Conservation (phyloP, 2,329 filamentous ascomycete species). For the Fusarium zealandicum region DNA sequence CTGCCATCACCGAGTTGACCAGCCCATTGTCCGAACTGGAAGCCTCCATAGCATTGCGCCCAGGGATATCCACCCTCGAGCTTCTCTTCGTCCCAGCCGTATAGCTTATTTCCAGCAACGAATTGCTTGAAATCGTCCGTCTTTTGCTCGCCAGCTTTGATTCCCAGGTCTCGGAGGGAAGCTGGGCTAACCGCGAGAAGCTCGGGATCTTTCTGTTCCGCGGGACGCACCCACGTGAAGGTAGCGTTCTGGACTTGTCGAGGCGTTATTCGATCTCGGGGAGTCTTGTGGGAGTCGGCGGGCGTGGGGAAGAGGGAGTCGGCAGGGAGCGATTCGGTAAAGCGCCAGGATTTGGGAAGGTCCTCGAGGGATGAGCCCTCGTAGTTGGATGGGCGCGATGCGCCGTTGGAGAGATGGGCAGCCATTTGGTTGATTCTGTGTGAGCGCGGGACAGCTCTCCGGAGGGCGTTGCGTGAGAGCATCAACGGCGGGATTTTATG, state of each 20-base stretch:
- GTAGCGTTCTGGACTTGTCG: constrained; percentile 84
- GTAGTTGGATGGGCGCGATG: constrained; percentile 14
- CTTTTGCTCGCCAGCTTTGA: constrained; percentile 71
- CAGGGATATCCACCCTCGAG: constrained; percentile 84
- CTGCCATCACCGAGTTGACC: constrained; percentile 94
- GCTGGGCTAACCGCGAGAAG: constrained; percentile 81
- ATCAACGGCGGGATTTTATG: constrained; percentile 40
- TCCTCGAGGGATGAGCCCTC: constrained; percentile 56
- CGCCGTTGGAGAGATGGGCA: constrained; percentile 44
- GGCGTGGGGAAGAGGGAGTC: constrained; percentile 84
- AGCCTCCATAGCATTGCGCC: constrained; percentile 97
- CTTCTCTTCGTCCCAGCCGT: constrained; percentile 76
- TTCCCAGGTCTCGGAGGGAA: constrained; percentile 82
- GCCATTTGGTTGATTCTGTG: constrained; percentile 45
- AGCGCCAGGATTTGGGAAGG: constrained; percentile 70
- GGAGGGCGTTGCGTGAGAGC: constrained; percentile 45
- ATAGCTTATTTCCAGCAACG: constrained; percentile 82
- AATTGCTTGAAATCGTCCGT: constrained; percentile 78
- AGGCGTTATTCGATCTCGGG: constrained; percentile 77
- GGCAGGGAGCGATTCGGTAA: constrained; percentile 72
- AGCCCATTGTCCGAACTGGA: constrained; percentile 85
- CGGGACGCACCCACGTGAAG: constrained; percentile 90
- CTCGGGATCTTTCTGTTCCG: constrained; percentile 74
- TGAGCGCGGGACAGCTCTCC: constrained; percentile 43
- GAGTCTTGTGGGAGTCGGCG: constrained; percentile 78